A percentile compares a stretch with the other conserved stretches of the same genome.
These are phyloP conservation scores for Penicillium aurantiogriseum DNA, from an alignment of 2,329 filamentous ascomycete genomes.

Conservation along the genomic window DNA sequence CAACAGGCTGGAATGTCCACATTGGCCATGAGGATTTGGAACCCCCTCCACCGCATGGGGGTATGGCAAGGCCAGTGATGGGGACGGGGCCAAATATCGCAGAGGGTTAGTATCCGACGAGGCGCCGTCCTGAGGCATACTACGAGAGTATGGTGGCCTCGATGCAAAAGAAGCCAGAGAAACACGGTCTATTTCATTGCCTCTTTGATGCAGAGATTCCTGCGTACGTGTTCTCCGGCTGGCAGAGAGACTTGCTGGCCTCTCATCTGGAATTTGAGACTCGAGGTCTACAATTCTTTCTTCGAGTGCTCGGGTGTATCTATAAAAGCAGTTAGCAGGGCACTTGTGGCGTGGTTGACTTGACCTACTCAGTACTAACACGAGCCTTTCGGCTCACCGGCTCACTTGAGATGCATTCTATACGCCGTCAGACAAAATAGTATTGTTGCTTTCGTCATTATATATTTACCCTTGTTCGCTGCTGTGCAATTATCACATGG, in stretches of 20 bases:
- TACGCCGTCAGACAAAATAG: background rate
- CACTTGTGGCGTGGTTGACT: background rate
- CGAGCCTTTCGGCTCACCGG: constrained; percentile 7
- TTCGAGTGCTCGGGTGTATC: constrained; percentile 14
- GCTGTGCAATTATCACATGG: constrained; percentile 15
- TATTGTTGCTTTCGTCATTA: background rate
- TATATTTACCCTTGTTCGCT: constrained; percentile 4
- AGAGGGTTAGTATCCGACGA: background rate
- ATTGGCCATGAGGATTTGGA: background rate
- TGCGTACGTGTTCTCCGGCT: background rate
- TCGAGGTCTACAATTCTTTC: constrained; percentile 11
- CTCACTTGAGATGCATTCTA: constrained; percentile 13
- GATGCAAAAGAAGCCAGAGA: background rate
- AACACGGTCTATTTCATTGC: background rate
- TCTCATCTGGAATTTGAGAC: constrained; percentile 3
- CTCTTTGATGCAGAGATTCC: background rate
- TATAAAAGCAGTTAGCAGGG: background rate
- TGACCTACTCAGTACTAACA: constrained; percentile 7
- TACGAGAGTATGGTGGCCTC: background rate
- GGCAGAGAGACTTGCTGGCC: background rate
- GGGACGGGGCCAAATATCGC: background rate
- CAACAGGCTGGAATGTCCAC: constrained; percentile 10
- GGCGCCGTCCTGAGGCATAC: background rate
- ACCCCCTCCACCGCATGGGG: background rate
- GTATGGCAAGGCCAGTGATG: background rate